A percentile compares a stretch with the other conserved stretches of the same genome.
Conservation (phyloP, 768 basidiomycete genomes). For the Basidioascus undulatus region DNA sequence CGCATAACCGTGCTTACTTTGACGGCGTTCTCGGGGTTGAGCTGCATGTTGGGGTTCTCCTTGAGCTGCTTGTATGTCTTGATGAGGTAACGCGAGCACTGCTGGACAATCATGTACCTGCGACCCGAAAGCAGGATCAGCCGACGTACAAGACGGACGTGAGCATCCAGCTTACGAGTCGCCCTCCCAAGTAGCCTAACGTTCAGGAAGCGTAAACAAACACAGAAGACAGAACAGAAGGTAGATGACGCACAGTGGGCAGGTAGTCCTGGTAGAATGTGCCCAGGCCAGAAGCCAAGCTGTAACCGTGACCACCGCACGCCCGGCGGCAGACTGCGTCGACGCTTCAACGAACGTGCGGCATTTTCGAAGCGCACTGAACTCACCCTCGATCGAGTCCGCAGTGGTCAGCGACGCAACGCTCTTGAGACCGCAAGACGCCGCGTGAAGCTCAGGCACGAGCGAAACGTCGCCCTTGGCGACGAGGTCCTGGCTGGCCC, state of each 20-base stretch:
- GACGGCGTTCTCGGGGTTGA: too few species aligned
- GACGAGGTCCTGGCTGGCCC: conserved; percentile 7
- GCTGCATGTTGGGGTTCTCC: too few species aligned
- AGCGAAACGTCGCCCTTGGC: conserved; percentile 12
- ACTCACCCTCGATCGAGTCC: conserved; percentile 13
- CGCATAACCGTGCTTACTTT: too few species aligned
- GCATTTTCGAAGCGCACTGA: too few species aligned
- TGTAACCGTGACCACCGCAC: conserved; percentile 16
- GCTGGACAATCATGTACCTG: conserved; percentile 9
- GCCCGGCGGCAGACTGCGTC: conserved; percentile 15
- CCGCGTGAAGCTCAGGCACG: conserved; percentile 14
- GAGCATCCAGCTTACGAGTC: conserved; percentile 12
- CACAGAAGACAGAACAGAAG: background rate
- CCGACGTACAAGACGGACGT: too few species aligned
- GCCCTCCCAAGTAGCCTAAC: too few species aligned
- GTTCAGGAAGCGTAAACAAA: too few species aligned
- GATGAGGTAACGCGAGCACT: conserved; percentile 11
- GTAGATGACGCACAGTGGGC: background rate
- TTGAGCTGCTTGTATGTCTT: conserved; percentile 10
- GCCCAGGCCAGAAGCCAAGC: conserved; percentile 11
- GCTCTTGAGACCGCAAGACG: conserved; percentile 12
- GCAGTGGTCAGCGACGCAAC: conserved; percentile 12
- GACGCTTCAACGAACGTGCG: too few species aligned
- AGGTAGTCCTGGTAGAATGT: conserved; percentile 11
- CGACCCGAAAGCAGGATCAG: too few species aligned